Percentiles rank a stretch among this genome's conserved stretches.
Evolutionary conservation across 257 asterid species (phyloP).

Genomic region (Solanum chiquidenum): DNA sequence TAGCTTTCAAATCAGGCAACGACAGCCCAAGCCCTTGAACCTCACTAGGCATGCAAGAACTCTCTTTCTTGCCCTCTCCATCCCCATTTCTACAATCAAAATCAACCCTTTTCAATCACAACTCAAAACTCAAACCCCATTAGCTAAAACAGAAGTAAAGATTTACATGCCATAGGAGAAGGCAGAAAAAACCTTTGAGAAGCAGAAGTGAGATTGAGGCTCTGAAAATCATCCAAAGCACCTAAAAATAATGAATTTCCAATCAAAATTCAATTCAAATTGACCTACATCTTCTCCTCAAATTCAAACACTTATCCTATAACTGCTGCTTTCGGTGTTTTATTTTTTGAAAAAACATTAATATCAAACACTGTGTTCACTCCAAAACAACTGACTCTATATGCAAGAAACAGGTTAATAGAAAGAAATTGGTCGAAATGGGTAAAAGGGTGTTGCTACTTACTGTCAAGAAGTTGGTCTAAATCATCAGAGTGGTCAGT

Average conservation of each 20-base stretch:
- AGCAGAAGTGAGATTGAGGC: conserved; percentile 66
- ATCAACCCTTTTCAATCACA: background rate
- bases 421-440: background rate
- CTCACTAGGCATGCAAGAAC: conserved; percentile 27
- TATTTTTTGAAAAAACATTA: background rate
- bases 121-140: background rate
- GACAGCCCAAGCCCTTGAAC: conserved; percentile 93
- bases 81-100: conserved; percentile 27
- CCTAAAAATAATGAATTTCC: conserved; percentile 33
- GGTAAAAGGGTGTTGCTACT: conserved; percentile 5
- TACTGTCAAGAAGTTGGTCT: conserved; percentile 93
- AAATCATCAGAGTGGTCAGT: conserved; percentile 39
- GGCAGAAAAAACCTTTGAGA: conserved; percentile 46
- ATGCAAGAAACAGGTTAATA: background rate
- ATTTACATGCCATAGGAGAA: background rate
- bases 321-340: background rate
- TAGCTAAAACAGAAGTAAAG: background rate
- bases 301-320: background rate
- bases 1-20: conserved; percentile 77
- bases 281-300: background rate
- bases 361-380: background rate
- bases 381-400: background rate
- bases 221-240: conserved; percentile 98
- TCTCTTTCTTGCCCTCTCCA: conserved; percentile 33
- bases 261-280: background rate